These are phyloP conservation scores for Dianthus caryophyllus DNA, from an alignment of 148 eudicot species.

Conservation along the genomic window DNA sequence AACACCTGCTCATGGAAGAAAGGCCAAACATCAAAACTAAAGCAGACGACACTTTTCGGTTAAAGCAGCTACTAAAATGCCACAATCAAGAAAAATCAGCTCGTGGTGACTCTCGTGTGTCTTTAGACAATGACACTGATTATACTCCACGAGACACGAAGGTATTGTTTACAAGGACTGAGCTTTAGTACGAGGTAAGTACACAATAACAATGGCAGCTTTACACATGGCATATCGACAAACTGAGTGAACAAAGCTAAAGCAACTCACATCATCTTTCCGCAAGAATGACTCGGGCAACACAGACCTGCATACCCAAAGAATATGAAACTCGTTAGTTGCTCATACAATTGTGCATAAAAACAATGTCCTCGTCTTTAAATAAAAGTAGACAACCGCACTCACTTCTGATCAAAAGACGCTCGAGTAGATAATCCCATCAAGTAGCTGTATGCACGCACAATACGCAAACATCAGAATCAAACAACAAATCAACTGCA, in stretches of 20 bases:
- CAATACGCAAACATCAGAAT: not conserved
- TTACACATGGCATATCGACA: not conserved
- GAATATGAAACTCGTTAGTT: not conserved
- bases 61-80: not conserved
- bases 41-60: not conserved
- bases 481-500: too few species aligned
- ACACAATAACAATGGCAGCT: not conserved
- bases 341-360: not conserved
- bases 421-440: conserved; percentile 19
- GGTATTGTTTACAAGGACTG: not conserved
- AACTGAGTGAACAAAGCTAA: conserved; percentile 8
- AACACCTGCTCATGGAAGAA: conserved; percentile 37
- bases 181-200: not conserved
- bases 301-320: conserved; percentile 41
- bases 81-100: not conserved
- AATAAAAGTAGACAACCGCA: not conserved
- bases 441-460: conserved; percentile 16
- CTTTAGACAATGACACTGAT: not conserved
- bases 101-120: not conserved
- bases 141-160: not conserved
- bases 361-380: not conserved
- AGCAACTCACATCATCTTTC: conserved; percentile 74
- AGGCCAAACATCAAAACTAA: not conserved
- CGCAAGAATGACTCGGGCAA: conserved; percentile 64
- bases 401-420: conserved; percentile 18